These are phyloP conservation scores for Candida sp. DNA, from an alignment of 1,139 yeast genomes.

Conservation along the genomic window DNA sequence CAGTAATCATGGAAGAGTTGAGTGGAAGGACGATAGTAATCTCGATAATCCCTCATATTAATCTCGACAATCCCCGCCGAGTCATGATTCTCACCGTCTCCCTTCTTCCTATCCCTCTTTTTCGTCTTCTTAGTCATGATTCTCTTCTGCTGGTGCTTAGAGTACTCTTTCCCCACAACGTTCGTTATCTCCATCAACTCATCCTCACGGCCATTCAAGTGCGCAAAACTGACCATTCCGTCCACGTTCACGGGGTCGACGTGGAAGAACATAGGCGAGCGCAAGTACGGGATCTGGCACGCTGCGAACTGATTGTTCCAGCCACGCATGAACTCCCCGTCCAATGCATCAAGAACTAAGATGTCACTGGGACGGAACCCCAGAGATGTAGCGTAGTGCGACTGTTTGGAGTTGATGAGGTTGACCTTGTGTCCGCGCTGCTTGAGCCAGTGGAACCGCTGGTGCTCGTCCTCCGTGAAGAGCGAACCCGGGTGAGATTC, in stretches of 20 bases:
- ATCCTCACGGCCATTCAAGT: conserved; percentile 29
- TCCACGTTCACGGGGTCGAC: conserved; percentile 52
- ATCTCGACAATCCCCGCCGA: conserved; percentile 40
- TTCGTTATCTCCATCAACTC: conserved; percentile 48
- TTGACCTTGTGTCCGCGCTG: conserved; percentile 33
- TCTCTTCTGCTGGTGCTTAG: conserved; percentile 47
- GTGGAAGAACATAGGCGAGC: conserved; percentile 57
- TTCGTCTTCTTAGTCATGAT: conserved; percentile 20
- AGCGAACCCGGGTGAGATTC: conserved; percentile 43
- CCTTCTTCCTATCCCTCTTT: background rate
- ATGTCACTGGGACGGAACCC: conserved; percentile 19
- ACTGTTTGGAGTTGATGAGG: conserved; percentile 19
- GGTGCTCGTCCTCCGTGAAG: conserved; percentile 47
- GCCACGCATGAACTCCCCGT: conserved; percentile 39
- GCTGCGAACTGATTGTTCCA: conserved; percentile 50
- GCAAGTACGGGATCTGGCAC: conserved; percentile 46
- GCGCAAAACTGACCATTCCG: conserved; percentile 47
- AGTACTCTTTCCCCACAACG: conserved; percentile 50
- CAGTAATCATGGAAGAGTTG: conserved; percentile 45
- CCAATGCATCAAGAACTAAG: conserved; percentile 34
- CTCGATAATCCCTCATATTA: conserved; percentile 51
- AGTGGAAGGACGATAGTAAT: conserved; percentile 51
- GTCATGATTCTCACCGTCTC: conserved; percentile 25
- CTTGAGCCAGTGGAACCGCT: conserved; percentile 43
- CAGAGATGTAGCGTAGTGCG: background rate